phyloP scores from a whole-genome alignment of 2,329 filamentous ascomycete species.

The Ciborinia camelliae region DNA sequence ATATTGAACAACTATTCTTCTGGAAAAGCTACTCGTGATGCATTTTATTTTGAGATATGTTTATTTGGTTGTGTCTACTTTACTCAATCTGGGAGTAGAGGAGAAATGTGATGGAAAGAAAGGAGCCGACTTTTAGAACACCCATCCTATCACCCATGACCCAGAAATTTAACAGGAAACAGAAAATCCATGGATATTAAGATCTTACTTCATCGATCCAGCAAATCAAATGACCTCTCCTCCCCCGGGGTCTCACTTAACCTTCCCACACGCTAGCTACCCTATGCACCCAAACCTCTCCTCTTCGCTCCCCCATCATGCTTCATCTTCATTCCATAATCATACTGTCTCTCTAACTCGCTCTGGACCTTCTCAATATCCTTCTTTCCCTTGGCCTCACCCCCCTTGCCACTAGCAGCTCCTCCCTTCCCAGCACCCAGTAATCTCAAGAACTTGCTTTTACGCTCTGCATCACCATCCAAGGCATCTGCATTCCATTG shows the following conservation, averaged over 20 bases:
- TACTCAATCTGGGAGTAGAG: background rate
- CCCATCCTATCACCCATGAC: background rate
- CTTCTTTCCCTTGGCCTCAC: conserved; percentile 17
- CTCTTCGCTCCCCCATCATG: conserved; percentile 39
- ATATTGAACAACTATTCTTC: background rate
- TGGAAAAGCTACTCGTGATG: background rate
- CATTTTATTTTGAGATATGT: background rate
- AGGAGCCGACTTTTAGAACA: background rate
- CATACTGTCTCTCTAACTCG: conserved; percentile 40
- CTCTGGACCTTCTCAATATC: conserved; percentile 34
- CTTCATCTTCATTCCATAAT: conserved; percentile 40
- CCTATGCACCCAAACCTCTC: conserved; percentile 39
- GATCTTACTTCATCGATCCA: background rate
- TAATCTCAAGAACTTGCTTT: conserved; percentile 39
- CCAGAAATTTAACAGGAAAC: background rate
- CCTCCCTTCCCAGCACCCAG: conserved; percentile 35
- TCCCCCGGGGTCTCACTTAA: background rate
- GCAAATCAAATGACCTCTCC: background rate
- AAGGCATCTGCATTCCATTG: conserved; percentile 24
- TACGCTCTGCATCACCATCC: conserved; percentile 35
- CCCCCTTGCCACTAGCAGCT: conserved; percentile 12
- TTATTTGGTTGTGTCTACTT: background rate
- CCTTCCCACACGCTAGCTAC: background rate
- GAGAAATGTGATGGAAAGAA: background rate
- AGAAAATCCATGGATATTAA: background rate